A percentile compares a stretch with the other conserved stretches of the same genome.
Evolutionary conservation across 495 filamentous ascomycete species (phyloP).

Genomic region (Xylaria castorea): DNA sequence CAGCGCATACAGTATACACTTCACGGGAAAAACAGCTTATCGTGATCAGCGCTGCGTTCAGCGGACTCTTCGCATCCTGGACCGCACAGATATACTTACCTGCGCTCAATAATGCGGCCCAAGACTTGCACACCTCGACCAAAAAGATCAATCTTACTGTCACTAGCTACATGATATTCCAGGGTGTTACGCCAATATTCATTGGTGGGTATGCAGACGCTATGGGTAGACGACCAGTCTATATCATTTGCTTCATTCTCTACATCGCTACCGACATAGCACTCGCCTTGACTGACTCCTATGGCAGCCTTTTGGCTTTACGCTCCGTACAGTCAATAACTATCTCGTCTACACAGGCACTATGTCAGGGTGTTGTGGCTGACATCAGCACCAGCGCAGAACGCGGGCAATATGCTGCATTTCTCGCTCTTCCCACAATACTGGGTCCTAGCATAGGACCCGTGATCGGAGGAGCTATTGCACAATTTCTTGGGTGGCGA

Average conservation of each 20-base stretch:
- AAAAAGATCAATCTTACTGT: constrained; percentile 67
- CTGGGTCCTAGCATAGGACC: constrained; percentile 63
- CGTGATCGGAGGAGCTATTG: constrained; percentile 66
- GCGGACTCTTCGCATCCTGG: constrained; percentile 71
- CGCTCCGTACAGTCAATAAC: constrained; percentile 63
- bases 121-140: constrained; percentile 57
- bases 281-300: constrained; percentile 56
- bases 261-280: constrained; percentile 65
- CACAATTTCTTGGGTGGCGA: constrained; percentile 68
- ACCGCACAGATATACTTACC: constrained; percentile 76
- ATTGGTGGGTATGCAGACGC: constrained; percentile 63
- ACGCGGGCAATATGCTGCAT: constrained; percentile 55
- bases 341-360: constrained; percentile 56
- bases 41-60: constrained; percentile 64
- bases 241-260: constrained; percentile 59
- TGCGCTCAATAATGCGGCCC: constrained; percentile 61
- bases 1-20: constrained; percentile 61
- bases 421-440: constrained; percentile 45
- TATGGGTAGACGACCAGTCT: constrained; percentile 61
- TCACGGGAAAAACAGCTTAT: constrained; percentile 64
- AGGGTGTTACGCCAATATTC: constrained; percentile 64
- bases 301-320: constrained; percentile 58
- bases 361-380: constrained; percentile 62
- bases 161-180: constrained; percentile 65
- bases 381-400: constrained; percentile 61